Conservation (phyloP, 2,329 filamentous ascomycete genomes). For the Clarireedia hainanense region DNA sequence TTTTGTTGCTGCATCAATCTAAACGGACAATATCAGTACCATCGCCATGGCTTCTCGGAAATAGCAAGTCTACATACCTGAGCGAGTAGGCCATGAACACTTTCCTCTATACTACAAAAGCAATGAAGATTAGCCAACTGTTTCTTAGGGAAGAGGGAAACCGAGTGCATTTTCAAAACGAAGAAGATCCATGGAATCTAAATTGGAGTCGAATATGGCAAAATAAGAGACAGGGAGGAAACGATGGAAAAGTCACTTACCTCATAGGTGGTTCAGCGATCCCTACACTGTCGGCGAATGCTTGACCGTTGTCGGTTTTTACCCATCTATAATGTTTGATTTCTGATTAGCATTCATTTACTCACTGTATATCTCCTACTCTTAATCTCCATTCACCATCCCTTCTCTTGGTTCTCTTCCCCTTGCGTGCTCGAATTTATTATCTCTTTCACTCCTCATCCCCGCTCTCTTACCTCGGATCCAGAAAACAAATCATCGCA, state of each 20-base stretch:
- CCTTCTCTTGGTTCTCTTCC: too few species aligned
- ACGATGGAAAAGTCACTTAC: slow-evolving; percentile 1
- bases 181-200: too few species aligned
- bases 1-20: slow-evolving; percentile 33
- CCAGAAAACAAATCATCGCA: neutral
- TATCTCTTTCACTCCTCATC: neutral
- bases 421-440: too few species aligned
- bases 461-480: neutral
- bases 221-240: neutral
- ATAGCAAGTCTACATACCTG: slow-evolving; percentile 5
- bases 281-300: slow-evolving; percentile 28
- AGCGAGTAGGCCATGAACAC: neutral
- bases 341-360: neutral
- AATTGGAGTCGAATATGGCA: too few species aligned
- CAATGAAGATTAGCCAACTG: neutral
- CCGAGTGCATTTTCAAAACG: too few species aligned
- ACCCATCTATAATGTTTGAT: slow-evolving; percentile 26
- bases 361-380: neutral
- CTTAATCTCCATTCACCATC: neutral
- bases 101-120: neutral
- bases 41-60: neutral
- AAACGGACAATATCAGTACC: neutral
- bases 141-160: neutral
- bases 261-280: slow-evolving; percentile 29
- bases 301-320: slow-evolving; percentile 36